phyloP scores from a whole-genome alignment of 2,329 filamentous ascomycete genomes.

The Sporothrix pallida region DNA sequence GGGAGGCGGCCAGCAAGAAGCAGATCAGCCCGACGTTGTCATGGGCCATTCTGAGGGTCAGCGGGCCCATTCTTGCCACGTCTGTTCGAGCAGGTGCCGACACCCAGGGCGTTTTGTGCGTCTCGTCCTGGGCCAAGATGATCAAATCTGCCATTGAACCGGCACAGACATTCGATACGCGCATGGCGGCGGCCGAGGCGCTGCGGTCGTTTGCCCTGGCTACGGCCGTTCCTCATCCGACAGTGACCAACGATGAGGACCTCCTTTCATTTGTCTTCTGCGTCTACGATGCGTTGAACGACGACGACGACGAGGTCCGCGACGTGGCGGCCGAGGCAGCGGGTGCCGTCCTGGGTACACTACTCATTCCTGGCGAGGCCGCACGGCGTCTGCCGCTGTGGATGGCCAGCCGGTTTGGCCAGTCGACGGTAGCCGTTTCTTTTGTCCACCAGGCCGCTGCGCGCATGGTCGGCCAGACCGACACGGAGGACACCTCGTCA shows the following conservation, averaged over 20 bases:
- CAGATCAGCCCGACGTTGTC: slow-evolving; percentile 55
- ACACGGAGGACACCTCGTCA: slow-evolving; percentile 30
- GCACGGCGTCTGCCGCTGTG: slow-evolving; percentile 53
- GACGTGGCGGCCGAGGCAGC: slow-evolving; percentile 63
- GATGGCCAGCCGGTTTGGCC: slow-evolving; percentile 49
- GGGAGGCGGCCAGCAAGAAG: slow-evolving; percentile 46
- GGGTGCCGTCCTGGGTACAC: slow-evolving; percentile 51
- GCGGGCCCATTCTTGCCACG: slow-evolving; percentile 54
- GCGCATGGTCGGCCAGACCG: slow-evolving; percentile 50
- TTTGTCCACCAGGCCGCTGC: slow-evolving; percentile 51
- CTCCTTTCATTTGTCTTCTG: slow-evolving; percentile 66
- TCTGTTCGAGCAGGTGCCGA: slow-evolving; percentile 25
- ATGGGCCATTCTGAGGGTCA: slow-evolving; percentile 56
- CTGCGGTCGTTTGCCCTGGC: slow-evolving; percentile 57
- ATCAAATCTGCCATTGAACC: slow-evolving; percentile 56
- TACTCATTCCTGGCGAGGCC: slow-evolving; percentile 56
- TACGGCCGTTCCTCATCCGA: neutral
- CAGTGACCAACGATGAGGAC: slow-evolving; percentile 32
- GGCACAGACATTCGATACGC: slow-evolving; percentile 67
- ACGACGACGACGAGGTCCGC: slow-evolving; percentile 91
- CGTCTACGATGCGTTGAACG: slow-evolving; percentile 78
- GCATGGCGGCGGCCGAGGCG: slow-evolving; percentile 64
- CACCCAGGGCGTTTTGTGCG: neutral
- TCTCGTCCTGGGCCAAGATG: slow-evolving; percentile 56
- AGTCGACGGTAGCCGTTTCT: slow-evolving; percentile 32